These are phyloP conservation scores for Nothophytophthora sp. DNA, from an alignment of 352 stramenopile genomes.

Conservation along the genomic window DNA sequence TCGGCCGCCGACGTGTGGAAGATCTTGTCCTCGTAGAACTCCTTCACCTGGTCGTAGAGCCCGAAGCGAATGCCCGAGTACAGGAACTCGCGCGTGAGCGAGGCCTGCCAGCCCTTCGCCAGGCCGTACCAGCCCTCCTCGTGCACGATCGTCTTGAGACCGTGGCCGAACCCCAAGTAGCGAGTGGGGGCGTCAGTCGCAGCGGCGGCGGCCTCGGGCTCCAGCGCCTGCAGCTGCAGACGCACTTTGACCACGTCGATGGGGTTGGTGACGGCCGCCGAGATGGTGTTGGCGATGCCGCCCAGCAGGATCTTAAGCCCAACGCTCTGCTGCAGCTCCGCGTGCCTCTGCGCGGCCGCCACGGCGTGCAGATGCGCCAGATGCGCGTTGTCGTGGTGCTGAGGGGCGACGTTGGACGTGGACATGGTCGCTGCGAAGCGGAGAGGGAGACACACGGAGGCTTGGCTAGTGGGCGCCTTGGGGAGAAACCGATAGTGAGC, in stretches of 20 bases:
- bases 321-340: slow-evolving; percentile 53
- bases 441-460: background rate
- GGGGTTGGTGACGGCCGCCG: slow-evolving; percentile 52
- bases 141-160: slow-evolving; percentile 49
- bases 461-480: background rate
- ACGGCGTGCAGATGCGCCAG: slow-evolving; percentile 26
- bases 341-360: slow-evolving; percentile 32
- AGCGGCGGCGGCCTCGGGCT: slow-evolving; percentile 30
- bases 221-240: slow-evolving; percentile 59
- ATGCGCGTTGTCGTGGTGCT: slow-evolving; percentile 28
- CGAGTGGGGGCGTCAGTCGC: slow-evolving; percentile 33
- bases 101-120: slow-evolving; percentile 63
- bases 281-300: slow-evolving; percentile 63
- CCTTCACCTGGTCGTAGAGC: slow-evolving; percentile 79
- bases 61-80: slow-evolving; percentile 84
- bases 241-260: slow-evolving; percentile 74
- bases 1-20: slow-evolving; percentile 40
- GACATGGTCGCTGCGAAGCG: slow-evolving; percentile 12
- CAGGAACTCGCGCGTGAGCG: slow-evolving; percentile 64
- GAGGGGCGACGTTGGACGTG: slow-evolving; percentile 30
- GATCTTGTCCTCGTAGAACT: slow-evolving; percentile 58
- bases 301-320: slow-evolving; percentile 64
- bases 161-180: slow-evolving; percentile 61
- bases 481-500: slow-evolving; percentile 25
- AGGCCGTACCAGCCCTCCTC: slow-evolving; percentile 63